A percentile compares a stretch with the other conserved stretches of the same genome.
phyloP scores from a whole-genome alignment of 768 basidiomycete species.

The Termitomyces sp. region DNA sequence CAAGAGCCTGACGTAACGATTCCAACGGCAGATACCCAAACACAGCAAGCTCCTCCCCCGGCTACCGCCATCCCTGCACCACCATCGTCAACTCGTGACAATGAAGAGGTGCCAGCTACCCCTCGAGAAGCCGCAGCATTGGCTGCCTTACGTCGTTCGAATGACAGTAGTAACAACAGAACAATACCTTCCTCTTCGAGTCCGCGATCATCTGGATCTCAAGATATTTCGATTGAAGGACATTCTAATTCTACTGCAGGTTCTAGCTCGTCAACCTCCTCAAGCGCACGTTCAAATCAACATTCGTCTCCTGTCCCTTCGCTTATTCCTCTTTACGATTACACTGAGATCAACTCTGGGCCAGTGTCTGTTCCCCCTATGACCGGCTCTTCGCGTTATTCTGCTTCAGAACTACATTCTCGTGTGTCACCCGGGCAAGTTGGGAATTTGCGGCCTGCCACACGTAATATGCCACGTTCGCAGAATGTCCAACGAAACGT shows the following conservation, averaged over 20 bases:
- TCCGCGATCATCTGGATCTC: background rate
- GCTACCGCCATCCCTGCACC: background rate
- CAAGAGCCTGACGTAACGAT: conserved; percentile 2
- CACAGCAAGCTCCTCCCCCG: conserved; percentile 4
- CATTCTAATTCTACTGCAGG: background rate
- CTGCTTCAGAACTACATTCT: conserved; percentile 1
- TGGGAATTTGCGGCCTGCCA: conserved; percentile 9
- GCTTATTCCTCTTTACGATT: conserved; percentile 34
- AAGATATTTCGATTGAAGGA: background rate
- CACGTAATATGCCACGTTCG: background rate
- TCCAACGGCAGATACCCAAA: conserved; percentile 1
- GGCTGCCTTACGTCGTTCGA: conserved; percentile 61
- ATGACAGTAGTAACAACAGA: conserved; percentile 12
- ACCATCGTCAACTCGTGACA: conserved; percentile 10
- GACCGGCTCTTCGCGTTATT: background rate
- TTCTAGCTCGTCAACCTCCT: background rate
- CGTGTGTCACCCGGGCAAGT: conserved; percentile 2
- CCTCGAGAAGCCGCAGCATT: conserved; percentile 55
- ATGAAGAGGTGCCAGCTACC: conserved; percentile 13
- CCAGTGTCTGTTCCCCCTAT: background rate
- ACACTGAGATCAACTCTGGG: conserved; percentile 11
- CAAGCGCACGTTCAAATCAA: conserved; percentile 10
- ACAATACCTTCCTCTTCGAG: conserved; percentile 12
- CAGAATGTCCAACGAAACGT: conserved; percentile 7
- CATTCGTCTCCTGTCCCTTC: conserved; percentile 22